Conservation (phyloP, 2,329 filamentous ascomycete species). For the Colletotrichum karsti region DNA sequence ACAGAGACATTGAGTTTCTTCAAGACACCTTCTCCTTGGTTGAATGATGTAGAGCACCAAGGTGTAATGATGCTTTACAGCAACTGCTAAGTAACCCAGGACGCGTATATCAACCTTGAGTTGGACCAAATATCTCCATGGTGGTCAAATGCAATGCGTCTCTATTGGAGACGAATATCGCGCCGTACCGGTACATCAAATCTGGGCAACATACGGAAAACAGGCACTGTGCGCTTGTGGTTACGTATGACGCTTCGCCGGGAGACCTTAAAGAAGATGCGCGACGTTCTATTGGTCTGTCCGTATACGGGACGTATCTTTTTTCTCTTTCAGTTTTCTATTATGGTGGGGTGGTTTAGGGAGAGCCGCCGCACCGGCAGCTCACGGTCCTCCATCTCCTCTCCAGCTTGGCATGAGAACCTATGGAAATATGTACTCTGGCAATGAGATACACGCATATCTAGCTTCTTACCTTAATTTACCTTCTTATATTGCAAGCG, state of each 20-base stretch:
- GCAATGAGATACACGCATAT: too few relatives aligned
- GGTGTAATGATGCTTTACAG: too few relatives aligned
- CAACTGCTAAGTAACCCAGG: too few relatives aligned
- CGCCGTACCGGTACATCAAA: not conserved
- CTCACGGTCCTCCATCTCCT: not conserved
- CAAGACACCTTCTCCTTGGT: not conserved
- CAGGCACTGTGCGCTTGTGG: not conserved
- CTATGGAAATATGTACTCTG: too few relatives aligned
- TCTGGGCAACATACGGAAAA: not conserved
- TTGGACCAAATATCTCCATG: too few relatives aligned
- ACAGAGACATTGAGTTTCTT: not conserved
- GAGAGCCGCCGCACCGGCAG: conserved; percentile 4
- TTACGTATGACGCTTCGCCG: not conserved
- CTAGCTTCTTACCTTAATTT: too few relatives aligned
- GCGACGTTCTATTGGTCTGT: not conserved
- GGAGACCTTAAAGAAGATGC: not conserved
- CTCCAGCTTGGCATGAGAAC: not conserved
- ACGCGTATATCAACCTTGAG: too few relatives aligned
- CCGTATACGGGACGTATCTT: not conserved
- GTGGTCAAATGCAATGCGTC: too few relatives aligned
- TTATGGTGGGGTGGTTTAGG: not conserved
- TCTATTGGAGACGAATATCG: too few relatives aligned
- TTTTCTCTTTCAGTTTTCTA: not conserved
- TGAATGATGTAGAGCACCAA: too few relatives aligned
- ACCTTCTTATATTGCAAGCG: too few relatives aligned